Base-by-base conservation (phyloP, 306 rosid species). In the Rubus parviflorus region DNA sequence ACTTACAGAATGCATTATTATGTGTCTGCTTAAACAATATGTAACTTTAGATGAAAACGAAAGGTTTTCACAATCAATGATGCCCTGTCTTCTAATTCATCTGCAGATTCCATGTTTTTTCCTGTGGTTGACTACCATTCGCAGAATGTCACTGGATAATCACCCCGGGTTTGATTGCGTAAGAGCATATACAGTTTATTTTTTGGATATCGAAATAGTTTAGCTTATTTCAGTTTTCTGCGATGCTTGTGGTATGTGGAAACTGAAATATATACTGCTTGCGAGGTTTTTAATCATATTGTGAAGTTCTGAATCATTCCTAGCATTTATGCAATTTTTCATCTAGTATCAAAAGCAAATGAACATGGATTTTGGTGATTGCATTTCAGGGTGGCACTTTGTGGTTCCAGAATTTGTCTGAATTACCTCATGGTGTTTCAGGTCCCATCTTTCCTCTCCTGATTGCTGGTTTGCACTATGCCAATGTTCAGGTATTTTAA, bases 361-460 rank as follows among this genome's bases (percentile, higher is more conserved):
- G 22, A 41, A 62, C 15, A 19, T 70, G 62, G 43, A 75, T 17
- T 58, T 81, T 43, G 76, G 58, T 78, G 54, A 58, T 70, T 81
- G 17, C 75, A 73, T 84, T 70, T 74, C 93, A 95, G 98, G 98
- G 98, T 72, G 98, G 97, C 76, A 84, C 90, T 83, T 77, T 92
- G 47, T 95, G 98, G 98, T 95, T 95, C 86, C 92, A 86, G 76
- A 87, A 95, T 86, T 88, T 95, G 84, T 83, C 97, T 64, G 92
- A 88, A 73, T 77, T 81, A 49, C 81, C 98, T 68, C 92, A 87
- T 13, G 97, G 97, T 63, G 83, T 86, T 78, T 81, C 81, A 22
- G 97, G 98, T 68, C 77, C 88, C 85, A 80, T 89, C 84, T 89
- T 92, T 83, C 98, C 98, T 58, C 25, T 88, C 56, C 60, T 90